phyloP scores from a whole-genome alignment of 768 basidiomycete genomes.

The Russula foetens region DNA sequence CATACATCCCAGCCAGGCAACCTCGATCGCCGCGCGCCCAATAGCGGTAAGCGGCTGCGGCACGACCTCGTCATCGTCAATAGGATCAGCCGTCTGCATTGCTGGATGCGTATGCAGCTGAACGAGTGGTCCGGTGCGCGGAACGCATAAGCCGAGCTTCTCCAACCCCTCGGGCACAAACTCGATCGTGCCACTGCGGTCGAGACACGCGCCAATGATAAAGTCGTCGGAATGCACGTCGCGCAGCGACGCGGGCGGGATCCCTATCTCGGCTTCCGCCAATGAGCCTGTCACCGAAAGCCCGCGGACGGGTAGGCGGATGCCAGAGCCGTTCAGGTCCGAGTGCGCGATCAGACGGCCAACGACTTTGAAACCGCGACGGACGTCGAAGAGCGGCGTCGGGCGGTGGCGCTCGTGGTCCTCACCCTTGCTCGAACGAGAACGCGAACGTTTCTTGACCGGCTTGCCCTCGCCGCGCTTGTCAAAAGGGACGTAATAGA shows the following conservation, averaged over 20 bases:
- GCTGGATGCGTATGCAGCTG: slow-evolving; percentile 2
- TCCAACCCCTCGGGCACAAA: slow-evolving; percentile 75
- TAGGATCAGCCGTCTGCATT: slow-evolving; percentile 31
- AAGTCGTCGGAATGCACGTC: slow-evolving; percentile 33
- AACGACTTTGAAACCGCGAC: slow-evolving; percentile 61
- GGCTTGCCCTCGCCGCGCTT: slow-evolving; percentile 25
- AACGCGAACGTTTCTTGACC: slow-evolving; percentile 37
- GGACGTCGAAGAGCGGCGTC: slow-evolving; percentile 32
- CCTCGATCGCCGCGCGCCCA: slow-evolving; percentile 43
- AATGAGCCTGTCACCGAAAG: slow-evolving; percentile 57
- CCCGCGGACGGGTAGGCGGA: slow-evolving; percentile 66
- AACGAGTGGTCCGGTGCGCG: slow-evolving; percentile 14
- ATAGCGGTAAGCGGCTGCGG: slow-evolving; percentile 39
- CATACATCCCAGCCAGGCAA: slow-evolving; percentile 48
- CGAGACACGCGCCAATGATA: slow-evolving; percentile 53
- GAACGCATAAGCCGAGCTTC: slow-evolving; percentile 57
- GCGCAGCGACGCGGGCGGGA: slow-evolving; percentile 30
- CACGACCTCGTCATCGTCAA: slow-evolving; percentile 35
- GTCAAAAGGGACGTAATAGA: slow-evolving; percentile 66
- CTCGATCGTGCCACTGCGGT: slow-evolving; percentile 61
- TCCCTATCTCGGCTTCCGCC: slow-evolving; percentile 31
- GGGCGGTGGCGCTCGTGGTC: slow-evolving; percentile 27
- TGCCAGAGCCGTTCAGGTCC: slow-evolving; percentile 64
- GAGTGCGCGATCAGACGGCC: slow-evolving; percentile 66
- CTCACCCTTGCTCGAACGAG: slow-evolving; percentile 29